These are phyloP conservation scores for Phanerodontia chrysosporium DNA, from an alignment of 768 basidiomycete genomes.

Conservation along the genomic window DNA sequence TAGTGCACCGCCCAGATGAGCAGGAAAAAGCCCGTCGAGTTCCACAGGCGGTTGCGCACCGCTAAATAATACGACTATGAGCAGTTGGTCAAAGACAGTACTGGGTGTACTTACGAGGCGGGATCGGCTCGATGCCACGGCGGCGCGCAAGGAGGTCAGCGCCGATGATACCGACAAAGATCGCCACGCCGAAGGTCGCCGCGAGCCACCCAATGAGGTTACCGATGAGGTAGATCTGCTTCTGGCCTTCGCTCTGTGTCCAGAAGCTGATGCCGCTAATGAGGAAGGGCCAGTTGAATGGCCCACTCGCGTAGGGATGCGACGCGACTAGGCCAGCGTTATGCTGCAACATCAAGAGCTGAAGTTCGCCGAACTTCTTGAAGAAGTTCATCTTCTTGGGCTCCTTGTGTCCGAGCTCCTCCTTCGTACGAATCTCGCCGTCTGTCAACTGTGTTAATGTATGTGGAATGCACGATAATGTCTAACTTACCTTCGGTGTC, in stretches of 20 bases:
- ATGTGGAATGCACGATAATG: no score
- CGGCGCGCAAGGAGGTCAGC: constrained; percentile 89
- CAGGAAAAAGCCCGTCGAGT: constrained; percentile 94
- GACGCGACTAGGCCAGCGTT: constrained; percentile 98
- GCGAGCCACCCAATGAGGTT: constrained; percentile 96
- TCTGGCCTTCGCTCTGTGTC: constrained; percentile 80
- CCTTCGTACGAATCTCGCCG: constrained; percentile 50
- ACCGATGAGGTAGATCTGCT: constrained; percentile 96
- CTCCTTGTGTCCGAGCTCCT: constrained; percentile 49
- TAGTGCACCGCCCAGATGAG: constrained; percentile 95
- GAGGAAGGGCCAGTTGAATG: constrained; percentile 98
- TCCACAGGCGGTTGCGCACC: constrained; percentile 90
- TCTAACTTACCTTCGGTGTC: no score
- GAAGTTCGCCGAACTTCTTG: constrained; percentile 90
- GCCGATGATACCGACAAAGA: constrained; percentile 85
- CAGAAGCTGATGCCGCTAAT: constrained; percentile 97
- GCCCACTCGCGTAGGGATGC: constrained; percentile 94
- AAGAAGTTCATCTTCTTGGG: constrained; percentile 89
- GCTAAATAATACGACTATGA: constrained; percentile 45
- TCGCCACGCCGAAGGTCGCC: constrained; percentile 78
- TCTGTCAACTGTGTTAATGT: no score
- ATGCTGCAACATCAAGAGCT: constrained; percentile 94
- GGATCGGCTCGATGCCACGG: constrained; percentile 79
- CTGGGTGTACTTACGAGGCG: constrained; percentile 64
- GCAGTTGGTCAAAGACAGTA: neutral